These are phyloP conservation scores for Colletotrichum euphorbiae DNA, from an alignment of 2,329 filamentous ascomycete genomes.

Conservation along the genomic window DNA sequence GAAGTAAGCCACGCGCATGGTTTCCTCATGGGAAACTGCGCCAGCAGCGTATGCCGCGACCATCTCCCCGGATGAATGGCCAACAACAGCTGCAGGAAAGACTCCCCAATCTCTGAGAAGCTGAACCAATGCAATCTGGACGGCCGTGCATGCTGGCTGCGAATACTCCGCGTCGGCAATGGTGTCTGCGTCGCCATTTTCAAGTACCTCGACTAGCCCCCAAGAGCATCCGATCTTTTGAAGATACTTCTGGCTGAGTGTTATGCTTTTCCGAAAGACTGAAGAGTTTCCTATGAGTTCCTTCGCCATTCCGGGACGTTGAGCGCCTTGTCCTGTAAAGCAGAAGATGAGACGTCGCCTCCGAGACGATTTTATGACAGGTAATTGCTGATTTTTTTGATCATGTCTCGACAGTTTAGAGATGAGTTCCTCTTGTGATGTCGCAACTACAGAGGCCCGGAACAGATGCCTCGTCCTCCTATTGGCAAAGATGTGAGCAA, in stretches of 20 bases:
- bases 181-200: not conserved
- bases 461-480: no score
- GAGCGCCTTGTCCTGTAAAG: conserved; percentile 52
- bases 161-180: conserved; percentile 44
- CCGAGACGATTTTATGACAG: conserved; percentile 12
- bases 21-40: conserved; percentile 44
- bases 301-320: conserved; percentile 48
- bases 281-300: conserved; percentile 44
- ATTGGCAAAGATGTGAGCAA: no score
- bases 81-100: conserved; percentile 52
- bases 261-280: conserved; percentile 43
- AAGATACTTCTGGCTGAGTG: conserved; percentile 9
- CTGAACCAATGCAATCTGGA: conserved; percentile 47
- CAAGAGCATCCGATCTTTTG: not conserved
- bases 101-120: conserved; percentile 48
- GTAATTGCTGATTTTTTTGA: conserved; percentile 24
- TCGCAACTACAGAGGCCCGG: no score
- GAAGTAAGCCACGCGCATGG: conserved; percentile 42
- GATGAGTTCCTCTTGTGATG: not conserved
- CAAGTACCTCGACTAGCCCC: not conserved
- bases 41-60: conserved; percentile 40
- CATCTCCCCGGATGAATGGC: conserved; percentile 64
- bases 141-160: conserved; percentile 48
- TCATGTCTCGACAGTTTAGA: conserved; percentile 11
- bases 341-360: conserved; percentile 41